Evolutionary conservation across 2,329 filamentous ascomycete species (phyloP).

Genomic region (Trichophyton mentagrophytes): DNA sequence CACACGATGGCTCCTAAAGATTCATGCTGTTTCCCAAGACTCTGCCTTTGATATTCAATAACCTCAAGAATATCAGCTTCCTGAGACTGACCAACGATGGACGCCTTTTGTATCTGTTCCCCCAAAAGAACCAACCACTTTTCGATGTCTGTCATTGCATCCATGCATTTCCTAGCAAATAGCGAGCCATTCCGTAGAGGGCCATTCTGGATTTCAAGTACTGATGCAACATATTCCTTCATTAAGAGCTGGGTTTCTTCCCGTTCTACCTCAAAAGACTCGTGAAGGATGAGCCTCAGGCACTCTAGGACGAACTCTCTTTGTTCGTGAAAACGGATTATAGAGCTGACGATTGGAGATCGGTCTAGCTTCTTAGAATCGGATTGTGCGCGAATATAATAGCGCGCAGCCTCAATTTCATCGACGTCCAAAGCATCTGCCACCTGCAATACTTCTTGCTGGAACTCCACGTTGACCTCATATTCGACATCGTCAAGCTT

Average conservation of each 20-base stretch:
- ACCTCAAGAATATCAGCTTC: constrained; percentile 59
- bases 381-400: constrained; percentile 61
- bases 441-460: constrained; percentile 66
- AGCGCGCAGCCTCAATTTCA: constrained; percentile 67
- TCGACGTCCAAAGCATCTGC: constrained; percentile 84
- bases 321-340: constrained; percentile 79
- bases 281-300: constrained; percentile 63
- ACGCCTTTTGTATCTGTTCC: constrained; percentile 63
- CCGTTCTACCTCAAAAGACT: constrained; percentile 50
- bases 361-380: constrained; percentile 58
- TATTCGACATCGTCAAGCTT: constrained; percentile 61
- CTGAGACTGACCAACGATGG: constrained; percentile 56
- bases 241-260: constrained; percentile 43
- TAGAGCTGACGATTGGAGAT: constrained; percentile 60
- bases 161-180: constrained; percentile 62
- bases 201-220: constrained; percentile 45
- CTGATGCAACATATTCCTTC: constrained; percentile 42
- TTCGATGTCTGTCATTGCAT: constrained; percentile 63
- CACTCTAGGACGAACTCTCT: constrained; percentile 73
- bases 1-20: constrained; percentile 68
- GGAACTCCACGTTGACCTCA: constrained; percentile 72
- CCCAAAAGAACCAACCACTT: constrained; percentile 60
- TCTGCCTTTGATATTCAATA: constrained; percentile 66
- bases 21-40: constrained; percentile 81
- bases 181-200: constrained; percentile 41